These are phyloP conservation scores for Cercospora sojina DNA, from an alignment of 2,329 filamentous ascomycete species.

Conservation along the genomic window DNA sequence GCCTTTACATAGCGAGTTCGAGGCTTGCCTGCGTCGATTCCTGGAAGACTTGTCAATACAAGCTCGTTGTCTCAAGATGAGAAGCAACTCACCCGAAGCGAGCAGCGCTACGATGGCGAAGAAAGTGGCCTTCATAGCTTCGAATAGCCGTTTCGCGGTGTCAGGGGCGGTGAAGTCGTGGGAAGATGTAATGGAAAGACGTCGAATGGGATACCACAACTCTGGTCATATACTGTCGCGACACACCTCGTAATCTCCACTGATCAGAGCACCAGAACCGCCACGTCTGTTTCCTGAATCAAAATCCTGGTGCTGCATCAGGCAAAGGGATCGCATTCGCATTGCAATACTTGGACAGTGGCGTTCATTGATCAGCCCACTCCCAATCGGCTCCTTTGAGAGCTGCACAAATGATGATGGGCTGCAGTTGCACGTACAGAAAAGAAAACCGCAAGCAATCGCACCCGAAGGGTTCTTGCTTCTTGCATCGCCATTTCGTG, in stretches of 20 bases:
- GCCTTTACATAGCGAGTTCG: not conserved
- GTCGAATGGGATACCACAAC: not conserved
- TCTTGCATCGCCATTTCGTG: not conserved
- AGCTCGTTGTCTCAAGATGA: not conserved
- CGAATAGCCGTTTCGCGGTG: not conserved
- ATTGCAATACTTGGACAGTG: not conserved
- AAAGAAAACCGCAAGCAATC: not conserved
- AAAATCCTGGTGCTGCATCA: constrained; percentile 1
- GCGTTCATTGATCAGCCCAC: not conserved
- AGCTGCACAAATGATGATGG: not conserved
- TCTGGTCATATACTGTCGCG: not conserved
- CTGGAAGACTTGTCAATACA: not conserved
- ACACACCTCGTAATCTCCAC: not conserved
- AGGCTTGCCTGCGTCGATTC: not conserved
- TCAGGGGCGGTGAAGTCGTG: not conserved
- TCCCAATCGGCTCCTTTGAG: not conserved
- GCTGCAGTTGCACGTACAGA: not conserved
- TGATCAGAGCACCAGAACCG: not conserved
- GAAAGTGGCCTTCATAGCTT: not conserved
- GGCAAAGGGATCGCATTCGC: not conserved
- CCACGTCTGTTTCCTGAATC: not conserved
- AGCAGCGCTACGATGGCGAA: not conserved
- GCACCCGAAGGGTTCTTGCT: not conserved
- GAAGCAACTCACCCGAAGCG: not conserved
- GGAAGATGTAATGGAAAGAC: not conserved